These are phyloP conservation scores for Ambispora gerdemannii DNA, from an alignment of 192 early-diverging fungal genomes.

Conservation along the genomic window DNA sequence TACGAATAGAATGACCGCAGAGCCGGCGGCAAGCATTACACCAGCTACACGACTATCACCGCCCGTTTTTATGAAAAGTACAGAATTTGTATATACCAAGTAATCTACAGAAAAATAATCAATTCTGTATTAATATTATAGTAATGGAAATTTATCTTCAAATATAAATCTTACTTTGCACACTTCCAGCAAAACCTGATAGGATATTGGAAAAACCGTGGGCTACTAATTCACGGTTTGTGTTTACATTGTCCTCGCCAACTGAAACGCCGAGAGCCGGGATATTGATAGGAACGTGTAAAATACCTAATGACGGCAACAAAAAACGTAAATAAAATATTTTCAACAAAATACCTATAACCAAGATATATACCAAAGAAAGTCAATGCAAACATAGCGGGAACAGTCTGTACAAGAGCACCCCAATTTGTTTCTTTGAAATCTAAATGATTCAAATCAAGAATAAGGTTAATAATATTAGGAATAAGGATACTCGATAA, in stretches of 20 bases:
- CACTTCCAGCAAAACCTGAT: constrained; percentile 72
- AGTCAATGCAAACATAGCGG: constrained; percentile 89
- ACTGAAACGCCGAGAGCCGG: constrained; percentile 92
- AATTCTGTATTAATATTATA: neutral
- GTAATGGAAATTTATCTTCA: neutral
- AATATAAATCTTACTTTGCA: constrained; percentile 59
- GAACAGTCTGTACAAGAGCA: constrained; percentile 64
- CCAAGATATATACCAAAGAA: constrained; percentile 75
- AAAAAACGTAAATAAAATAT: too few relatives aligned
- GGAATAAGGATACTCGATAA: neutral
- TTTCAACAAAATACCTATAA: too few relatives aligned
- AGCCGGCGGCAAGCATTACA: constrained; percentile 72
- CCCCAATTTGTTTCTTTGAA: constrained; percentile 63
- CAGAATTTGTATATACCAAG: constrained; percentile 87
- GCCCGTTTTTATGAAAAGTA: constrained; percentile 91
- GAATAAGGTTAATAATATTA: neutral
- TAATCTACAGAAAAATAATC: constrained; percentile 57
- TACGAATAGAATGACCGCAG: constrained; percentile 70
- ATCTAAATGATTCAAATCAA: constrained; percentile 44
- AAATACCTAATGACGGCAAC: constrained; percentile 53
- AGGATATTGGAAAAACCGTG: constrained; percentile 88
- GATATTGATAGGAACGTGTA: constrained; percentile 98
- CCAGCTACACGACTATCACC: constrained; percentile 86
- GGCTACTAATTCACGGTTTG: constrained; percentile 87
- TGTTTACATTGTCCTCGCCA: constrained; percentile 80